Evolutionary conservation across 164 flowering plant genomes (phyloP).

Genomic region (Magnolia changhungtana): DNA sequence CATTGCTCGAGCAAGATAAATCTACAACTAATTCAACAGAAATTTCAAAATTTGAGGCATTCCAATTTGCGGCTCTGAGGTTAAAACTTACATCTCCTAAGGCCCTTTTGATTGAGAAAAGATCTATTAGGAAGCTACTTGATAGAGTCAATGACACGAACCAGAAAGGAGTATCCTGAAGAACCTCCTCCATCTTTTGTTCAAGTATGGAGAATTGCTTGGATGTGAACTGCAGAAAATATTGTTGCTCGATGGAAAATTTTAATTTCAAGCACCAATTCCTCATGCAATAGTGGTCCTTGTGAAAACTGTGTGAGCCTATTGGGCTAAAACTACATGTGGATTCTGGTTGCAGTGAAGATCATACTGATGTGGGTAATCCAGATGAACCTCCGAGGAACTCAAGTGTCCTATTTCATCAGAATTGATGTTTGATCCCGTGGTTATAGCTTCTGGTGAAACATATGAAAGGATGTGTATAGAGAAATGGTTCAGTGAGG

Average conservation of each 20-base stretch:
- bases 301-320: constrained; percentile 9
- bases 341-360: constrained; percentile 8
- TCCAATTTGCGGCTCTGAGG: constrained; percentile 49
- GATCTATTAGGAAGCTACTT: constrained; percentile 57
- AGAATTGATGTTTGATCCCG: constrained; percentile 80
- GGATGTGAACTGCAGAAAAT: constrained; percentile 23
- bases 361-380: constrained; percentile 18
- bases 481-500: constrained; percentile 81
- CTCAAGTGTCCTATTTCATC: constrained; percentile 71
- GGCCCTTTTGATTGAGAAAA: constrained; percentile 61
- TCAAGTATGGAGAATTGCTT: constrained; percentile 43
- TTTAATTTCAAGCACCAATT: constrained; percentile 5
- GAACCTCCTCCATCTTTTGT: constrained; percentile 50
- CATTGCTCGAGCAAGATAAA: constrained; percentile 37
- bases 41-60: constrained; percentile 36
- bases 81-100: constrained; percentile 54
- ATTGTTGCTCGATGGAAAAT: constrained; percentile 15
- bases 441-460: constrained; percentile 76
- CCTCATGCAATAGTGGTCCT: not conserved
- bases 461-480: constrained; percentile 82
- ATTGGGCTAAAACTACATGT: constrained; percentile 18
- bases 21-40: constrained; percentile 35
- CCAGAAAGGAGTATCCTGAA: constrained; percentile 38
- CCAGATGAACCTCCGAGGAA: constrained; percentile 49
- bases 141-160: constrained; percentile 31